Evolutionary conservation across 2,329 filamentous ascomycete genomes (phyloP).

Genomic region (Pseudogymnoascus sp.): DNA sequence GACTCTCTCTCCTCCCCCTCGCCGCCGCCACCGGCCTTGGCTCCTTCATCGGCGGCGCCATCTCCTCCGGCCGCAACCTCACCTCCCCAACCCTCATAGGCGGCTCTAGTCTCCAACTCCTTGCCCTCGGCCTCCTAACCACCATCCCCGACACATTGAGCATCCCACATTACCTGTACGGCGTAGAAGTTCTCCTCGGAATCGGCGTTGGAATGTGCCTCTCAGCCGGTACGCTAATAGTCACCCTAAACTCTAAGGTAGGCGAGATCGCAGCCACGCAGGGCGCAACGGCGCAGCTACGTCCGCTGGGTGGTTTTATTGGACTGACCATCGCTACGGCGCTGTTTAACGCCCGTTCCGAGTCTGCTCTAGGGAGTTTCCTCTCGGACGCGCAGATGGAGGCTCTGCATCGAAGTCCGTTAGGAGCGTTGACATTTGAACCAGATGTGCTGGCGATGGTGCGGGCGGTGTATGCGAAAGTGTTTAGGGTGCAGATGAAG

Average conservation of each 20-base stretch:
- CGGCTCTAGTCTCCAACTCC: constrained; percentile 4
- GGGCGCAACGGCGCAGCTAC: constrained; percentile 52
- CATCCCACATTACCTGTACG: constrained; percentile 6
- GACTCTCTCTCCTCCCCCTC: constrained; percentile 12
- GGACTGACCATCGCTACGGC: constrained; percentile 54
- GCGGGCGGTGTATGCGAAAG: not conserved
- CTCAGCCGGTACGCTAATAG: constrained; percentile 10
- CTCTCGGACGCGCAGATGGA: not conserved
- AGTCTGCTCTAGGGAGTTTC: not conserved
- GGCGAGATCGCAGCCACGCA: constrained; percentile 43
- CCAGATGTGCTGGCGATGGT: not conserved
- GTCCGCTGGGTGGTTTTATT: constrained; percentile 53
- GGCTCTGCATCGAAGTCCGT: not conserved
- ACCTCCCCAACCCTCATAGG: constrained; percentile 11
- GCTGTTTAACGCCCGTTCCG: constrained; percentile 33
- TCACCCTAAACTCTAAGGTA: not conserved
- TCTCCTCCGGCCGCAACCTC: constrained; percentile 3
- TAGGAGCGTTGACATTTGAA: not conserved
- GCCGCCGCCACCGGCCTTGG: constrained; percentile 7
- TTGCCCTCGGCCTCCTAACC: constrained; percentile 10
- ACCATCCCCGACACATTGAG: constrained; percentile 7
- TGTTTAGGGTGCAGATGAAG: not conserved
- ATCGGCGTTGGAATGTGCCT: constrained; percentile 12
- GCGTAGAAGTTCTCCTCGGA: constrained; percentile 9
- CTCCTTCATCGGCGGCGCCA: constrained; percentile 9